Evolutionary conservation across 1,284 basidiomycete species (phyloP).

Genomic region (Psilocybe mexicana): DNA sequence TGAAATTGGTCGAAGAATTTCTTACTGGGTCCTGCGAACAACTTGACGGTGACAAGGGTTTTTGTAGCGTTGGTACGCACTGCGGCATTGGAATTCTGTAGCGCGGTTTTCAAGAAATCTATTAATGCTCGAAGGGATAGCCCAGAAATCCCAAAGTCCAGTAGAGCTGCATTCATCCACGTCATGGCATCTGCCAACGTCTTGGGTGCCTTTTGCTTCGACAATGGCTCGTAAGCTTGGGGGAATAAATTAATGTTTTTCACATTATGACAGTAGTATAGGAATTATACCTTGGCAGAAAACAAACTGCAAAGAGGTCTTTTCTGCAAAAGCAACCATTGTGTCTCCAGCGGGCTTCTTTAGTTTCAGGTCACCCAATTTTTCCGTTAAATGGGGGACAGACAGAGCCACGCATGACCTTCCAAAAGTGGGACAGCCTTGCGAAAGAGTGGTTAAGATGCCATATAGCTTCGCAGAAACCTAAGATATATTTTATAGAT

Average conservation of each 20-base stretch:
- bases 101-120: constrained; percentile 84
- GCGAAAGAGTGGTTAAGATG: constrained; percentile 74
- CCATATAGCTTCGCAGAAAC: constrained; percentile 88
- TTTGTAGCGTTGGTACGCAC: constrained; percentile 97
- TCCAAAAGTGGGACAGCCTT: constrained; percentile 82
- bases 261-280: constrained; percentile 6
- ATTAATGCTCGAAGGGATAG: constrained; percentile 85
- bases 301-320: constrained; percentile 93
- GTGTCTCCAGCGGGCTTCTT: constrained; percentile 97
- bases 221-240: constrained; percentile 86
- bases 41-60: constrained; percentile 86
- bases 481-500: constrained; percentile 39
- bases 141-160: constrained; percentile 93
- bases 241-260: constrained; percentile 45
- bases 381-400: constrained; percentile 88
- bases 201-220: constrained; percentile 97
- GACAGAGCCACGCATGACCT: constrained; percentile 84
- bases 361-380: constrained; percentile 94
- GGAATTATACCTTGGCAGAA: constrained; percentile 74
- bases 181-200: constrained; percentile 89
- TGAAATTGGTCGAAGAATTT: not conserved
- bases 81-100: constrained; percentile 93
- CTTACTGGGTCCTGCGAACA: constrained; percentile 90
- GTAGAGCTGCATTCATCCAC: constrained; percentile 88
- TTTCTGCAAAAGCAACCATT: constrained; percentile 83